Conservation (phyloP, 176 grass and related monocot species). For the Oryza meridionalis region DNA sequence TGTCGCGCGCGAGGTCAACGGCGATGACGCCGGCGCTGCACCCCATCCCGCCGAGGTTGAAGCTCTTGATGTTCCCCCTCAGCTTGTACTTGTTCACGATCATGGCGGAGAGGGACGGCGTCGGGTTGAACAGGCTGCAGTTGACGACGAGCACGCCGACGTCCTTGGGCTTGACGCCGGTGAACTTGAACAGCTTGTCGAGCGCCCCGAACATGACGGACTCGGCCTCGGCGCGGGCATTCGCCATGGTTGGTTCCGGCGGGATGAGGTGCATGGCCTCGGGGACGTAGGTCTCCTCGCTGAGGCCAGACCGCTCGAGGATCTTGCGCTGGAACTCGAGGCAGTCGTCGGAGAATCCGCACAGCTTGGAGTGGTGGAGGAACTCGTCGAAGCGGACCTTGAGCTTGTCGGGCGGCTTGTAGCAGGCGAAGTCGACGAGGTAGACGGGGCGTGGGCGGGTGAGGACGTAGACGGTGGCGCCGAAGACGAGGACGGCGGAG, state of each 20-base stretch:
- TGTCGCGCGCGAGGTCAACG: constrained; percentile 73
- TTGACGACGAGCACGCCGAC: constrained; percentile 85
- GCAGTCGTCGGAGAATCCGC: constrained; percentile 62
- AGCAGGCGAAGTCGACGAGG: constrained; percentile 91
- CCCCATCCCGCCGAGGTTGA: constrained; percentile 88
- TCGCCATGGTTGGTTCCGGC: constrained; percentile 73
- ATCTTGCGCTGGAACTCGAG: constrained; percentile 97
- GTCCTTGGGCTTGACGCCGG: constrained; percentile 80
- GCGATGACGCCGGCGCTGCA: constrained; percentile 93
- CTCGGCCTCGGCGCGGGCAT: constrained; percentile 78
- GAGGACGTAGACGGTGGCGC: constrained; percentile 74
- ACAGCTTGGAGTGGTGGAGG: constrained; percentile 68
- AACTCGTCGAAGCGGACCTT: constrained; percentile 61
- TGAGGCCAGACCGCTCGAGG: constrained; percentile 87
- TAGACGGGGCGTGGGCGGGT: constrained; percentile 76
- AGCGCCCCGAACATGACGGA: constrained; percentile 79
- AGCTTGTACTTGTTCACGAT: constrained; percentile 93
- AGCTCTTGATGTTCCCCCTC: constrained; percentile 76
- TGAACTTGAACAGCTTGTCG: constrained; percentile 68
- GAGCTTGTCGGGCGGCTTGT: constrained; percentile 59
- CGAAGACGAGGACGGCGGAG: constrained; percentile 89
- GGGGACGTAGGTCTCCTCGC: constrained; percentile 85
- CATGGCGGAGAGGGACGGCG: constrained; percentile 91
- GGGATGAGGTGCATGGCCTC: constrained; percentile 70
- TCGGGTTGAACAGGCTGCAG: constrained; percentile 88